Evolutionary conservation across 805 yeast genomes (phyloP).

Genomic region (Candida koratica): DNA sequence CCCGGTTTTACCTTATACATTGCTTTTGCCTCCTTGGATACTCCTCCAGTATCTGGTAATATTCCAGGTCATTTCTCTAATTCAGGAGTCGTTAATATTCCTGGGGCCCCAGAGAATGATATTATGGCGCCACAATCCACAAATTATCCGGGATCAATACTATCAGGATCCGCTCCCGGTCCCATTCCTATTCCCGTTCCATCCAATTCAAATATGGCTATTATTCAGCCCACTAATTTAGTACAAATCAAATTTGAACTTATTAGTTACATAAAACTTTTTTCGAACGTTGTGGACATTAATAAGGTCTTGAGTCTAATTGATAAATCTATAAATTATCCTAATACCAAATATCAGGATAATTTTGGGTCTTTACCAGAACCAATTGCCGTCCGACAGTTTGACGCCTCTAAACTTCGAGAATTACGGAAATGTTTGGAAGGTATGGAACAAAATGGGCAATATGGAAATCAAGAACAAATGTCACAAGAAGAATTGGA

Average conservation of each 20-base stretch:
- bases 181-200: neutral
- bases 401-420: conserved; percentile 83
- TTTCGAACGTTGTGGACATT: conserved; percentile 25
- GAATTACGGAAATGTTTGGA: conserved; percentile 69
- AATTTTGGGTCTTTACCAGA: conserved; percentile 77
- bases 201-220: neutral
- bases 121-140: neutral
- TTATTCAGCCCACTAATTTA: conserved; percentile 18
- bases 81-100: neutral
- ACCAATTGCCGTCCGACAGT: conserved; percentile 61
- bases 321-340: conserved; percentile 26
- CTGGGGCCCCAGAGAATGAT: neutral
- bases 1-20: conserved; percentile 75
- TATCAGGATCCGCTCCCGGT: neutral
- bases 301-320: conserved; percentile 45
- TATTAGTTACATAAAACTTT: conserved; percentile 16
- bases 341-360: conserved; percentile 47
- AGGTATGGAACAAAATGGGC: conserved; percentile 23
- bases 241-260: conserved; percentile 21
- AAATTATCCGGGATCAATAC: neutral
- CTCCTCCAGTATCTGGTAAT: neutral
- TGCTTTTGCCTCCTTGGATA: conserved; percentile 58
- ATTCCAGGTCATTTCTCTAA: neutral
- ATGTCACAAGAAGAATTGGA: conserved; percentile 63
- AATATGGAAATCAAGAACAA: conserved; percentile 8